Evolutionary conservation across 148 eudicot species (phyloP).

Genomic region (Cornus kousa): DNA sequence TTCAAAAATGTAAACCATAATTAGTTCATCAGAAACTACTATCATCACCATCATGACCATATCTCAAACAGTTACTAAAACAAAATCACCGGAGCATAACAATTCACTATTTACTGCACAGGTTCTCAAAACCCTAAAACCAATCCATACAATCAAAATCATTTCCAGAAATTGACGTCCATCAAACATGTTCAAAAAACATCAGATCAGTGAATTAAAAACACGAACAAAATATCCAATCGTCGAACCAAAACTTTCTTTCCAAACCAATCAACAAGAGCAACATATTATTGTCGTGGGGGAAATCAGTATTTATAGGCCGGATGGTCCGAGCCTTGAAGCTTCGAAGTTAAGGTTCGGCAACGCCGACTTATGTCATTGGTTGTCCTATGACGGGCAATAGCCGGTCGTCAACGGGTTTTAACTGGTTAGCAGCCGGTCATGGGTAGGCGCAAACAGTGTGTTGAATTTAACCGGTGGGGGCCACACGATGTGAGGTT

Average conservation of each 20-base stretch:
- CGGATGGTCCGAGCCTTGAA: neutral
- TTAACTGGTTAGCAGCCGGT: slow-evolving; percentile 16
- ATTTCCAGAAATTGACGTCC: neutral
- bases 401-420: neutral
- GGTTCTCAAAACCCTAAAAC: neutral
- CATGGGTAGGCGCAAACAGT: neutral
- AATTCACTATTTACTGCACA: no score
- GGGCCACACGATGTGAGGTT: neutral
- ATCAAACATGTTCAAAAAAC: neutral
- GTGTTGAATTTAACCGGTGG: neutral
- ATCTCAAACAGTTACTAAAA: no score
- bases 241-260: neutral
- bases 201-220: neutral
- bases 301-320: slow-evolving; percentile 10
- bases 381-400: neutral
- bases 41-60: no score
- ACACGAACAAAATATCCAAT: neutral
- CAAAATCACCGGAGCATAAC: no score
- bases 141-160: neutral
- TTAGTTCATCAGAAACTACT: no score
- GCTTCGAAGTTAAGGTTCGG: slow-evolving; percentile 22
- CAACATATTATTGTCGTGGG: neutral
- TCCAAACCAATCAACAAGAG: neutral
- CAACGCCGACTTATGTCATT: neutral
- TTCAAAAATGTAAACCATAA: no score